Base-by-base conservation (phyloP, 306 rosid genomes). In the Castanospermum australe region DNA sequence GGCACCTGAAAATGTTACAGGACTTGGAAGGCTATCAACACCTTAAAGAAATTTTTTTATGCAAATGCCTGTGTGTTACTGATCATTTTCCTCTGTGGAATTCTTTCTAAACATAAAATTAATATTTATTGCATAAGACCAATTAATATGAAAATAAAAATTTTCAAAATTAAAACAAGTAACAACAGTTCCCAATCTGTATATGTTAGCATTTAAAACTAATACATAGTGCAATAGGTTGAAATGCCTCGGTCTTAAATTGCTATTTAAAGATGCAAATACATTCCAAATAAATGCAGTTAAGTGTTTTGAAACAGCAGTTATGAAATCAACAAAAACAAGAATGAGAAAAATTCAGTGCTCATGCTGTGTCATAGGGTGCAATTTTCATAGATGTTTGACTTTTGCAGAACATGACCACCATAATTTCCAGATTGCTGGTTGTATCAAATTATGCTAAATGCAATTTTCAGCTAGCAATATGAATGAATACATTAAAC, bases 391-490 rank as follows among this genome's bases (percentile, higher is more conserved):
- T 50, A 66, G 42, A 67, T 10, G 38, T 63, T 57, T 21, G 66
- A 71, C 21, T 72, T 38, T 42, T n/a, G 75, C 67, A n/a, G 20
- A 73, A 73, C 36, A 56, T 47, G 61, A 56, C 32, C 47, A 30
- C 20, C 20, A 24, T 17, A 83, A 9, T 13, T 36, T 38, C 33
- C 0, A 8, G 54, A 74, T 47, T 55, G 20, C 22, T 2, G 21
- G 72, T 1, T 20, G 24, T 65, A 18, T 48, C 35, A 67, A 61
- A 60, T 67, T 45, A 75, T 18, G 66, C 21, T 63, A 39, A 11
- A 60, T 35, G n/a, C 50, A 75, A 33, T 72, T 62, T 80, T 73
- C 17, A 63, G 24, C 28, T 32, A 52, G 22, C 59, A 24, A 24
- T 24, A 56, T 54, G 57, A 50, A 56, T 54, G 57, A 50, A 76